Evolutionary conservation across 495 filamentous ascomycete genomes (phyloP).

Genomic region (Daldinia loculata): DNA sequence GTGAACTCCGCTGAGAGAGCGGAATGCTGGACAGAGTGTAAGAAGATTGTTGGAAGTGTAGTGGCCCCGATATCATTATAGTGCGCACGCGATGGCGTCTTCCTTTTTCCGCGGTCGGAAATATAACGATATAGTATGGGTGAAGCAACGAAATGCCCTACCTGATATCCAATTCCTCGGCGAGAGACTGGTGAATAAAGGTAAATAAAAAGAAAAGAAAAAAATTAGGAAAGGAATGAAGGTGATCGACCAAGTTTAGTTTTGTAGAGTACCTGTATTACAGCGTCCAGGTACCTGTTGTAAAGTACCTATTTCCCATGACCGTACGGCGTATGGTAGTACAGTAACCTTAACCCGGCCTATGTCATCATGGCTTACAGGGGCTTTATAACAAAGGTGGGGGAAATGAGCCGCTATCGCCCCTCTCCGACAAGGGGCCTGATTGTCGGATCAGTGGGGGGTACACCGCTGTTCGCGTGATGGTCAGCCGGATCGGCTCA

Average conservation of each 20-base stretch:
- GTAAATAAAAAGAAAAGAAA: constrained; percentile 11
- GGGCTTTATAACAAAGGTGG: constrained; percentile 18
- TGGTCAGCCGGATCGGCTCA: constrained; percentile 9
- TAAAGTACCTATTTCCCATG: constrained; percentile 10
- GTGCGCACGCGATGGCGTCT: constrained; percentile 39
- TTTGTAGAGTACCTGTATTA: background rate
- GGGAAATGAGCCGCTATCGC: constrained; percentile 33
- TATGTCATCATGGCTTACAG: constrained; percentile 34
- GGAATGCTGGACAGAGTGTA: constrained; percentile 42
- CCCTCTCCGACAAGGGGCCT: constrained; percentile 5
- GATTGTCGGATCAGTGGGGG: constrained; percentile 22
- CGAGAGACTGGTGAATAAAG: constrained; percentile 5
- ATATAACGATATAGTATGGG: constrained; percentile 1
- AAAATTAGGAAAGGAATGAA: constrained; percentile 11
- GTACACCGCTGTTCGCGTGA: constrained; percentile 38
- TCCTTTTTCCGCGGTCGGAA: constrained; percentile 15
- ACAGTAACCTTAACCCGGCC: constrained; percentile 19
- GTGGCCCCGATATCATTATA: constrained; percentile 42
- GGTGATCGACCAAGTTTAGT: constrained; percentile 9
- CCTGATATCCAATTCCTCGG: background rate
- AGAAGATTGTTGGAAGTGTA: constrained; percentile 37
- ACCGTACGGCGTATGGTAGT: background rate
- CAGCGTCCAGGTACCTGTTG: constrained; percentile 3
- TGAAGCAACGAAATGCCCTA: constrained; percentile 1
- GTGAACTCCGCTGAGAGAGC: constrained; percentile 46